Base-by-base conservation (phyloP, 2,329 filamentous ascomycete species). In the Xylariaceae sp. region DNA sequence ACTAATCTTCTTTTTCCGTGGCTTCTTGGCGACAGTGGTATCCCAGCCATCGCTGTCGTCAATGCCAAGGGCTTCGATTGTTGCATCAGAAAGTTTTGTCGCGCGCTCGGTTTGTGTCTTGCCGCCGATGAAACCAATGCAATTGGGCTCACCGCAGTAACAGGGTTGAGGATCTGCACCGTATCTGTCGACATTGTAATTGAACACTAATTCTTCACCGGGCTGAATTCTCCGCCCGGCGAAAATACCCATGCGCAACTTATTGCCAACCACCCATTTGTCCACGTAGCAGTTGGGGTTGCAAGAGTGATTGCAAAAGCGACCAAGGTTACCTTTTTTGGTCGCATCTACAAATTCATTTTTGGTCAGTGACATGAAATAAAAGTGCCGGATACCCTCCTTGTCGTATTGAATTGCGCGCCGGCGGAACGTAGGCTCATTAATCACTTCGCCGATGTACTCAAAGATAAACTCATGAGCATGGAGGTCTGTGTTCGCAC, bases 271-370 rank as follows among this genome's bases (percentile, higher is more conserved):
- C 54, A 97, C 92, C 94, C 94, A 99, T 77, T 99, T 99, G 80
- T 99, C 94, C 60, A 99, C 93, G 73, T 96, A 97, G 75, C 92
- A 97, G 70, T 99, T 99, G 15, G 94, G 94, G 71, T 94, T 96
- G 81, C 94, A 99, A 7, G 94, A 97, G 72, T 99, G 94, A 68
- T 99, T 99, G 82, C 94, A 99, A 70, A 99, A 99, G 24, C 94
- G 87, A 45, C 92, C 94, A 5, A 99, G 82, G 64, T 97, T 97
- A 44, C 94, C 94, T 71, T 91, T 96, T 70, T 94, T 96, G 8
- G 94, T 99, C 18, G 94, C 94, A 74, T 99, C 94, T 54, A 99
- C 92, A 69, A 97, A 99, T 72, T 97, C 94, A 67, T 87, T 90
- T 72, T 96, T 96, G 69, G 86, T 96, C 58, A 99, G 85, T 23